Evolutionary conservation across 2,329 filamentous ascomycete species (phyloP).

Genomic region (Setomelanomma holmii): DNA sequence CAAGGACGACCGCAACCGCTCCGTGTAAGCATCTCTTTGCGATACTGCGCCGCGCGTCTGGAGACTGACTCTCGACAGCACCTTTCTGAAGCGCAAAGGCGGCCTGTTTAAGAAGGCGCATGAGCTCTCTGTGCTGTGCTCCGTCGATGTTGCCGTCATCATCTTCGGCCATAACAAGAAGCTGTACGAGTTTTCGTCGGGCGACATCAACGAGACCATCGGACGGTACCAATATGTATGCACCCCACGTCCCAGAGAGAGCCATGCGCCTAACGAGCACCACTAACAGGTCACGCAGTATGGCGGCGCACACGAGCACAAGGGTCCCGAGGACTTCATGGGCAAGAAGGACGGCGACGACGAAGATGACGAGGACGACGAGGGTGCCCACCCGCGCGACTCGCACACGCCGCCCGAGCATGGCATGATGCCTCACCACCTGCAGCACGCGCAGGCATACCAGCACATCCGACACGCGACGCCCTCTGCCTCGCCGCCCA

Average conservation of each 20-base stretch:
- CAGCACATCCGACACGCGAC: constrained; percentile 83
- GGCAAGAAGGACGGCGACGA: constrained; percentile 74
- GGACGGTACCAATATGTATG: constrained; percentile 88
- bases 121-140: constrained; percentile 96
- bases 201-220: constrained; percentile 90
- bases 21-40: constrained; percentile 73
- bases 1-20: constrained; percentile 97
- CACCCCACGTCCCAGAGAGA: constrained; percentile 31
- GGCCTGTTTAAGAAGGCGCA: constrained; percentile 99
- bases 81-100: constrained; percentile 97
- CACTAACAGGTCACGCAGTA: constrained; percentile 65
- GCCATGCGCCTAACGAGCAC: constrained; percentile 30
- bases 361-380: constrained; percentile 83
- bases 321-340: constrained; percentile 90
- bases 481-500: constrained; percentile 86
- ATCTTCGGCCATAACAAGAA: constrained; percentile 99
- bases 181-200: constrained; percentile 95
- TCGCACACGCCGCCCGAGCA: constrained; percentile 71
- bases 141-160: constrained; percentile 97
- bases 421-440: constrained; percentile 57
- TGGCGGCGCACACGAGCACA: constrained; percentile 92
- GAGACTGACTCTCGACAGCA: constrained; percentile 63
- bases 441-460: constrained; percentile 67
- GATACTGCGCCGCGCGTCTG: constrained; percentile 5
- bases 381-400: constrained; percentile 72